Evolutionary conservation across 2,329 filamentous ascomycete species (phyloP).

Genomic region (Colletotrichum magnum): DNA sequence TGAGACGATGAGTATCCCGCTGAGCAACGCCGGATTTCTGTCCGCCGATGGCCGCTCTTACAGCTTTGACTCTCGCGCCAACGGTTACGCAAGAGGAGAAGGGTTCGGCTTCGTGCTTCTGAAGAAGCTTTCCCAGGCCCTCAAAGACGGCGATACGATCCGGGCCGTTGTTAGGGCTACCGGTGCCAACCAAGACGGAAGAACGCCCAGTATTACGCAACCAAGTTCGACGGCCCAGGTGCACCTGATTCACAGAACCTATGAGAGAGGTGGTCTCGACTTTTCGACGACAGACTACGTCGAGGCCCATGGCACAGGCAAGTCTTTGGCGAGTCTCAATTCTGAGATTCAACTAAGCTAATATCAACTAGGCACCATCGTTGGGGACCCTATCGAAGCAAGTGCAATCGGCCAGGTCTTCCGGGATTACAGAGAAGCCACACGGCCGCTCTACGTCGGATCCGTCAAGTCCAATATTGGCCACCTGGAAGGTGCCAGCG

Average conservation of each 20-base stretch:
- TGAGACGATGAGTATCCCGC: slow-evolving; percentile 65
- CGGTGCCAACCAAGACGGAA: slow-evolving; percentile 70
- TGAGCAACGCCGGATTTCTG: slow-evolving; percentile 67
- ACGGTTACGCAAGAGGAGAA: slow-evolving; percentile 76
- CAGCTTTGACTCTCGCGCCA: slow-evolving; percentile 69
- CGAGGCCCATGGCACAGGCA: slow-evolving; percentile 71
- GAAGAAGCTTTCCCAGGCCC: slow-evolving; percentile 70
- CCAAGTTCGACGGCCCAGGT: slow-evolving; percentile 67
- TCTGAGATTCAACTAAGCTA: neutral
- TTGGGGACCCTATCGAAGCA: slow-evolving; percentile 66
- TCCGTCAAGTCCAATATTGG: slow-evolving; percentile 69
- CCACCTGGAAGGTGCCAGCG: slow-evolving; percentile 66
- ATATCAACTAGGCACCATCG: slow-evolving; percentile 61
- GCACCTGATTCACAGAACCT: slow-evolving; percentile 63
- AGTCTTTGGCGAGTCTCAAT: neutral
- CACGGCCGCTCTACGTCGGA: slow-evolving; percentile 62
- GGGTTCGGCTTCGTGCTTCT: slow-evolving; percentile 71
- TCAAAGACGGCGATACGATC: slow-evolving; percentile 70
- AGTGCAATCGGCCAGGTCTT: slow-evolving; percentile 61
- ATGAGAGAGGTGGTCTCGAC: slow-evolving; percentile 59
- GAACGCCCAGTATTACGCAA: slow-evolving; percentile 71
- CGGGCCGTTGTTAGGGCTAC: slow-evolving; percentile 68
- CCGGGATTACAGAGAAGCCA: slow-evolving; percentile 46
- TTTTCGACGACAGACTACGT: slow-evolving; percentile 64
- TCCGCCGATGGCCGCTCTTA: slow-evolving; percentile 65